Conservation (phyloP, 352 stramenopile species). For the Phytophthora vignae region DNA sequence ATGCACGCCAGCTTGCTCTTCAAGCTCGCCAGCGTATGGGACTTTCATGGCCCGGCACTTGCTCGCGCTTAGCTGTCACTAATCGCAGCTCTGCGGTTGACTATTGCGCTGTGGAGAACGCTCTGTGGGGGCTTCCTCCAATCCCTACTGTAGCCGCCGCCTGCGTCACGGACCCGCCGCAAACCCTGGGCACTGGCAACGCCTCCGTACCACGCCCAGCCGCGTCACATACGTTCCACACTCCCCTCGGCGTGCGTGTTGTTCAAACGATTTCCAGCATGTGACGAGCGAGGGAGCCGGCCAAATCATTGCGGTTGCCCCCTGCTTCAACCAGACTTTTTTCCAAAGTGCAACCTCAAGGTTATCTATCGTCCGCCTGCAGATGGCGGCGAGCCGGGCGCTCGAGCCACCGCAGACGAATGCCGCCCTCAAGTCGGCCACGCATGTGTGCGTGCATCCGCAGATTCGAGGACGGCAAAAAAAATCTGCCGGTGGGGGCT, state of each 20-base stretch:
- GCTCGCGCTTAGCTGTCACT: conserved; percentile 11
- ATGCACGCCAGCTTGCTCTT: conserved; percentile 24
- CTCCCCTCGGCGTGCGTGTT: conserved; percentile 16
- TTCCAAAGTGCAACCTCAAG: conserved; percentile 31
- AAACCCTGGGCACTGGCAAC: neutral
- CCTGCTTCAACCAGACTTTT: conserved; percentile 22
- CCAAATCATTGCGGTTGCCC: conserved; percentile 38
- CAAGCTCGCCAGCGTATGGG: conserved; percentile 22
- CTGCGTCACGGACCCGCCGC: conserved; percentile 5
- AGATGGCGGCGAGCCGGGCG: neutral
- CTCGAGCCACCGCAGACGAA: too few relatives aligned
- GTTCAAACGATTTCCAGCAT: conserved; percentile 26
- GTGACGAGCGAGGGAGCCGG: conserved; percentile 33
- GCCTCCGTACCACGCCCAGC: conserved; percentile 11
- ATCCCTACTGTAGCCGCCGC: conserved; percentile 2
- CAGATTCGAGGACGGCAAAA: neutral
- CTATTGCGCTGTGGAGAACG: conserved; percentile 7
- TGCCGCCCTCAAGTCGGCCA: neutral
- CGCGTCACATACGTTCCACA: conserved; percentile 28
- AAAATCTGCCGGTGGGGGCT: neutral
- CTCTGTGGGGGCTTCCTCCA: conserved; percentile 17
- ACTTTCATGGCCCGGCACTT: conserved; percentile 23
- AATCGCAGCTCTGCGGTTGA: conserved; percentile 10
- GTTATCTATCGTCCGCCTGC: conserved; percentile 3
- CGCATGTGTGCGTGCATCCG: too few relatives aligned